Conservation (phyloP, 2,329 filamentous ascomycete species). For the Arthrobotrys sphaeroides region DNA sequence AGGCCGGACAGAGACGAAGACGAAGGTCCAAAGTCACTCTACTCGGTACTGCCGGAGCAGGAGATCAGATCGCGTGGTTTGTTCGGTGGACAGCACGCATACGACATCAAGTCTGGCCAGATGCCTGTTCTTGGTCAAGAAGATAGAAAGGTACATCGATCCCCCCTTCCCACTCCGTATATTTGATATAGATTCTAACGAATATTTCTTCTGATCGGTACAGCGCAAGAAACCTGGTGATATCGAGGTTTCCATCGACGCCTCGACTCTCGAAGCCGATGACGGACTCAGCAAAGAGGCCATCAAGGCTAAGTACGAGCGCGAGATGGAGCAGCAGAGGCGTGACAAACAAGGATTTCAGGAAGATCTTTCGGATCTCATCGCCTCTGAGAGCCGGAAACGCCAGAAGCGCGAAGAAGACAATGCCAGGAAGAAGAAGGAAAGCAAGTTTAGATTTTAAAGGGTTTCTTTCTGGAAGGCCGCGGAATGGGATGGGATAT, state of each 20-base stretch:
- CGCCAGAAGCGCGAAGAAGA: constrained; percentile 88
- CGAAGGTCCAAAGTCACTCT: constrained; percentile 76
- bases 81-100: constrained; percentile 93
- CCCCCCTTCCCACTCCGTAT: background rate
- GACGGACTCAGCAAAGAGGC: constrained; percentile 87
- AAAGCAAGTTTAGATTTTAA: constrained; percentile 64
- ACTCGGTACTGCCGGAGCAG: constrained; percentile 88
- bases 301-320: constrained; percentile 81
- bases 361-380: constrained; percentile 94
- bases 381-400: constrained; percentile 91
- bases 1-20: constrained; percentile 67
- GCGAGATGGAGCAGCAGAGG: constrained; percentile 70
- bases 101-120: constrained; percentile 76
- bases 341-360: constrained; percentile 76
- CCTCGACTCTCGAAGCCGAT: constrained; percentile 77
- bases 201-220: background rate
- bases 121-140: constrained; percentile 82
- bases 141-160: constrained; percentile 72
- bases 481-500: too few species aligned
- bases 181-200: background rate
- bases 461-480: too few species aligned
- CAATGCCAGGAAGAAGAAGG: constrained; percentile 72
- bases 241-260: constrained; percentile 89
- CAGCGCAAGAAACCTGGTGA: constrained; percentile 92
- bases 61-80: constrained; percentile 88